Conservation (phyloP, 192 early-diverging fungal genomes). For the Phycomyces blakesleeanus region DNA sequence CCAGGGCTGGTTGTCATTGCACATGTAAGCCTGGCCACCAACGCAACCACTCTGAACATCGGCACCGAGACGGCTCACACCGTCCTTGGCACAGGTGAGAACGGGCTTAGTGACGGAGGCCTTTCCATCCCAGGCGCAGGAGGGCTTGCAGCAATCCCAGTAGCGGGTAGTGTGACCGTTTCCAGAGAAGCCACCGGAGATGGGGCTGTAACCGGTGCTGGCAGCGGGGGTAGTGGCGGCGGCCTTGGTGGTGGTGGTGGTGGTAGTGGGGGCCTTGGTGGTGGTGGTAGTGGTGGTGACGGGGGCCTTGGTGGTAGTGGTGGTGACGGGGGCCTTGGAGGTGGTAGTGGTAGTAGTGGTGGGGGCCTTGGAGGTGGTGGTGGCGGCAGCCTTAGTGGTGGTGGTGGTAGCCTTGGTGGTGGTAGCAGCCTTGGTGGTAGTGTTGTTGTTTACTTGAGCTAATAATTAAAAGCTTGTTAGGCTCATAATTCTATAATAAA, state of each 20-base stretch:
- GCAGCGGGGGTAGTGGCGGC: neutral
- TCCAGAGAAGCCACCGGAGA: slow-evolving; percentile 17
- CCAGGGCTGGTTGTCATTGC: slow-evolving; percentile 27
- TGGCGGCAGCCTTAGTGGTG: neutral
- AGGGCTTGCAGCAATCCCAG: slow-evolving; percentile 30
- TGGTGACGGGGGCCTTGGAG: neutral
- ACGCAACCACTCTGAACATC: slow-evolving; percentile 18
- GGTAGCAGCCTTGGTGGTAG: neutral
- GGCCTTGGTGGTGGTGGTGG: neutral
- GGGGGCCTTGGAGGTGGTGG: neutral
- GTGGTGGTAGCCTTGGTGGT: slow-evolving; percentile 9
- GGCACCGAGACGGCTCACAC: slow-evolving; percentile 11
- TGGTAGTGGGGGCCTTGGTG: slow-evolving; percentile 2
- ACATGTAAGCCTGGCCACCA: slow-evolving; percentile 21
- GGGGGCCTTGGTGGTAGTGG: neutral
- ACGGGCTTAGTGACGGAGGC: slow-evolving; percentile 20
- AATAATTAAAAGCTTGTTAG: neutral
- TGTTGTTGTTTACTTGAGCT: neutral
- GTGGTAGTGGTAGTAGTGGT: slow-evolving; percentile 5
- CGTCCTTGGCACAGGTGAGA: slow-evolving; percentile 18
- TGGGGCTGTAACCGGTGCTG: neutral
- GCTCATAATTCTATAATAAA: neutral
- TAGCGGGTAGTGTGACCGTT: slow-evolving; percentile 21
- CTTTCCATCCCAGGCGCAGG: slow-evolving; percentile 18
- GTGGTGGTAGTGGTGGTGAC: neutral